These are phyloP conservation scores for Rhizophagus clarus DNA, from an alignment of 192 early-diverging fungal genomes.

Conservation along the genomic window DNA sequence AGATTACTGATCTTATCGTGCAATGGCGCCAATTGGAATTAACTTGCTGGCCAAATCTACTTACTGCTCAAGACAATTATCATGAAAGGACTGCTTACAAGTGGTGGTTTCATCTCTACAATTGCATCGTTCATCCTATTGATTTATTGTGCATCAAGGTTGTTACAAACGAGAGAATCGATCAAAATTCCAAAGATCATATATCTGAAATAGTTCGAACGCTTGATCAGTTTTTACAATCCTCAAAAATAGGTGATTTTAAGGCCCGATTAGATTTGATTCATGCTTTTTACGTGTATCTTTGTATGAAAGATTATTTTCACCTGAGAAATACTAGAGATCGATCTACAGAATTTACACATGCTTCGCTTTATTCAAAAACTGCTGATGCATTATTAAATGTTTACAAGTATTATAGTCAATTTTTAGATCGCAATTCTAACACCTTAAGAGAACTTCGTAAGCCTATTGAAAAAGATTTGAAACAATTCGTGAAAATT, in stretches of 20 bases:
- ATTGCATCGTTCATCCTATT: slow-evolving; percentile 51
- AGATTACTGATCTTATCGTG: slow-evolving; percentile 74
- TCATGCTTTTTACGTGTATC: slow-evolving; percentile 60
- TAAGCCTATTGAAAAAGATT: slow-evolving; percentile 82
- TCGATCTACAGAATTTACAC: not conserved
- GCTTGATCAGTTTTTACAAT: slow-evolving; percentile 81
- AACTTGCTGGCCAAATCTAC: slow-evolving; percentile 84
- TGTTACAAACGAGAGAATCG: slow-evolving; percentile 20
- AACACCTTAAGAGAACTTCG: slow-evolving; percentile 58
- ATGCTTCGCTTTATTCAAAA: not conserved
- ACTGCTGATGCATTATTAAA: slow-evolving; percentile 66
- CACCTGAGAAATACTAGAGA: slow-evolving; percentile 3
- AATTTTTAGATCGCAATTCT: slow-evolving; percentile 64
- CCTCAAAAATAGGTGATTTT: slow-evolving; percentile 80
- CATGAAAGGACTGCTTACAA: slow-evolving; percentile 62
- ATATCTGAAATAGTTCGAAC: slow-evolving; percentile 59
- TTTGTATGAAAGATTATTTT: slow-evolving; percentile 41
- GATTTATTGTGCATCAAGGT: slow-evolving; percentile 28
- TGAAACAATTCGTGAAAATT: slow-evolving; percentile 93
- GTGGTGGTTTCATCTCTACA: slow-evolving; percentile 92
- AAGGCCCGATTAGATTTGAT: slow-evolving; percentile 73
- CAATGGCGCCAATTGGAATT: slow-evolving; percentile 93
- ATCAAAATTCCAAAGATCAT: slow-evolving; percentile 31
- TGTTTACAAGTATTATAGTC: slow-evolving; percentile 77
- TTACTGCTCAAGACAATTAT: slow-evolving; percentile 79